Conservation (phyloP, 768 basidiomycete species). For the Tricholoma hemisulphureum region DNA sequence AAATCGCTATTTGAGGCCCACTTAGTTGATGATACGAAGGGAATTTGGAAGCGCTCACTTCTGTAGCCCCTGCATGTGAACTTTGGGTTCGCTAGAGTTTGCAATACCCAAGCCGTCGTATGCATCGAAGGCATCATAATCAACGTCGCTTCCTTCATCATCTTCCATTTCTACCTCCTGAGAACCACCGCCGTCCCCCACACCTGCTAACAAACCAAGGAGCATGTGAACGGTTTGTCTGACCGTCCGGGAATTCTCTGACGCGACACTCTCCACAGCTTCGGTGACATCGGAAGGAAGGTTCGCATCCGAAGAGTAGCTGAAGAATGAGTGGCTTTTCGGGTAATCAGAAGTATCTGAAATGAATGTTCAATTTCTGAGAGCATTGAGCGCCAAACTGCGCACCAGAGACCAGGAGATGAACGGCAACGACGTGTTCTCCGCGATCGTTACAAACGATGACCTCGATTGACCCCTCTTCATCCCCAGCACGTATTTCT, state of each 20-base stretch:
- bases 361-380: not conserved
- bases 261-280: conserved; percentile 46
- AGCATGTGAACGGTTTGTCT: conserved; percentile 45
- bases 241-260: conserved; percentile 41
- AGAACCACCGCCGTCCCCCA: not conserved
- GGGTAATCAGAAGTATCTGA: conserved; percentile 71
- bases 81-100: conserved; percentile 16
- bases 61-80: conserved; percentile 29
- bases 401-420: conserved; percentile 52
- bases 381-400: not conserved
- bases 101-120: conserved; percentile 18
- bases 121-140: conserved; percentile 39
- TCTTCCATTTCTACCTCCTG: conserved; percentile 32
- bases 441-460: conserved; percentile 35
- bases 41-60: conserved; percentile 20
- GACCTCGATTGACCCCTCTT: conserved; percentile 64
- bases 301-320: conserved; percentile 49
- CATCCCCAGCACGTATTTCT: conserved; percentile 58
- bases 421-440: conserved; percentile 36
- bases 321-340: conserved; percentile 52
- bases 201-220: conserved; percentile 31
- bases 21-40: not conserved
- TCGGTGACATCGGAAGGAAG: conserved; percentile 38
- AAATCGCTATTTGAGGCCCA: conserved; percentile 48
- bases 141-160: conserved; percentile 36